A percentile compares a stretch with the other conserved stretches of the same genome.
These are phyloP conservation scores for Penicillium hordei DNA, from an alignment of 2,329 filamentous ascomycete species.

Conservation along the genomic window DNA sequence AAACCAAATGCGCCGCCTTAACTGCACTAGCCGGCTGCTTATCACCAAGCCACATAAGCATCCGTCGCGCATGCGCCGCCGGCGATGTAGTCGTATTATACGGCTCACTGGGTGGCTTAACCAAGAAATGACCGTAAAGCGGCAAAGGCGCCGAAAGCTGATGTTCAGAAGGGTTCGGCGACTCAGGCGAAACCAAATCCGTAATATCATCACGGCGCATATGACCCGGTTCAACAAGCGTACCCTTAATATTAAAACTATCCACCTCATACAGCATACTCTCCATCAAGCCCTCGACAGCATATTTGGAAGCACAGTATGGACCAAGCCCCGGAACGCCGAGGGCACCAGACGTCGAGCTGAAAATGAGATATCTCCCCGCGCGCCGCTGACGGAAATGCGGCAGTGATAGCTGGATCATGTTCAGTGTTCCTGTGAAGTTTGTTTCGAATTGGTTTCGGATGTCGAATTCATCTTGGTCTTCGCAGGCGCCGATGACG, in stretches of 20 bases:
- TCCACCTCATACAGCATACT: conserved; percentile 97
- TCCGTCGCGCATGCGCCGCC: conserved; percentile 81
- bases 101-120: conserved; percentile 79
- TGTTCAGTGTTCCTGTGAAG: conserved; percentile 92
- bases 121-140: conserved; percentile 87
- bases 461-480: conserved; percentile 92
- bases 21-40: conserved; percentile 89
- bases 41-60: conserved; percentile 93
- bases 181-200: conserved; percentile 33
- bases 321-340: conserved; percentile 90
- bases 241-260: conserved; percentile 86
- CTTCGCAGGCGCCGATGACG: conserved; percentile 92
- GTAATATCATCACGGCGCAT: conserved; percentile 74
- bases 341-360: conserved; percentile 85
- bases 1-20: conserved; percentile 88
- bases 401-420: conserved; percentile 82
- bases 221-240: conserved; percentile 86
- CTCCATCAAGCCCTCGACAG: conserved; percentile 91
- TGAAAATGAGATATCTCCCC: conserved; percentile 92
- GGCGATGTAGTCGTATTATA: conserved; percentile 78
- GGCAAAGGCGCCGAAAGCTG: conserved; percentile 58
- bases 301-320: conserved; percentile 96
- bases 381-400: conserved; percentile 75
- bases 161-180: conserved; percentile 25
- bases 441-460: conserved; percentile 97